Base-by-base conservation (phyloP, 2,329 filamentous ascomycete species). In the Fusarium bactridioides region DNA sequence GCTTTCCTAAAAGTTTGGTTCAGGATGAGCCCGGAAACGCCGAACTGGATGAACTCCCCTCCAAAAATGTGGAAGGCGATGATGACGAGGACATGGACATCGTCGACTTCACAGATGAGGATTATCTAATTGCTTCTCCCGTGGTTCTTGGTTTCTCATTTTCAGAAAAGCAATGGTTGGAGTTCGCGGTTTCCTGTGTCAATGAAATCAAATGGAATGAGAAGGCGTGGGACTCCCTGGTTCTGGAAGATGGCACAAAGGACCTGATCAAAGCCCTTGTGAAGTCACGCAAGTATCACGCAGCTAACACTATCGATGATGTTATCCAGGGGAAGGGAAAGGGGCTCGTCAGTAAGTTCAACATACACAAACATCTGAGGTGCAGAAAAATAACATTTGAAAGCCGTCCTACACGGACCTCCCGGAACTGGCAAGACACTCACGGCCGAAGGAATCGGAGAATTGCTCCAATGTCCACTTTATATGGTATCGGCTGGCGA, bases 361-460 rank as follows among this genome's bases (percentile, higher is more conserved):
- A 10, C 18, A 9, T 50, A 16, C 29, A 19, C 10, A 44, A 37
- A 27, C 9, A n/a, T 19, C 47, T 15, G n/a, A 37, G 54, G 27
- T 19, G 31, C 21, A 29, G 31, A 44, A 69, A 64, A 55, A 72
- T 77, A 67, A 78, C 72, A 31, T 16, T n/a, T 56, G 25, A 10
- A 41, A 84, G 86, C 87, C 43, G 92, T 97, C 3, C 87, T 97
- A 2, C 94, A 97, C 74, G 94, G 94, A 7, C 93, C 93, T 9
- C 94, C 94, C 0, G 94, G 94, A 23, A 95, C 94, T 0, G 94
- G 94, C 56, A 97, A 97, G 83, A 97, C 94, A 0, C 86, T 97
- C 10, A 97, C 94, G 0, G 94, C 93, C 2, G 94, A 97, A 79
- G 92, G 92, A 16, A 95, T 97, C 69, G 93, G 93, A 15, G 94